Evolutionary conservation across 331 rosid genomes (phyloP).

Genomic region (Phaseolus coccineus): DNA sequence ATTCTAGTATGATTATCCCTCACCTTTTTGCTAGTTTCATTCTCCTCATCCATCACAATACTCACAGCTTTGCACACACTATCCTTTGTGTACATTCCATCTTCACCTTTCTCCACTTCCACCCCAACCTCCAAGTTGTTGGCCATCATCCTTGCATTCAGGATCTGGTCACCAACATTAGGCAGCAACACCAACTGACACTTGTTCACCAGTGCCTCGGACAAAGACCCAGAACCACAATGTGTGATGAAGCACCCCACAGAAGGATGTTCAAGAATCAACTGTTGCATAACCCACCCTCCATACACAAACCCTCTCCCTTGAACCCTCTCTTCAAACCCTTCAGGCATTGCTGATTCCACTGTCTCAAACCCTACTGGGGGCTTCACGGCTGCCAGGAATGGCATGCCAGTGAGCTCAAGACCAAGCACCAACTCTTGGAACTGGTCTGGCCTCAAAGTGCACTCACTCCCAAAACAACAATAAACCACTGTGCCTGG

Average conservation of each 20-base stretch:
- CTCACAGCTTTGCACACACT: constrained; percentile 54
- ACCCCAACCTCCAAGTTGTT: constrained; percentile 53
- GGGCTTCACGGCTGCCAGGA: constrained; percentile 57
- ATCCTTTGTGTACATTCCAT: constrained; percentile 52
- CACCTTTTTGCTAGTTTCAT: constrained; percentile 50
- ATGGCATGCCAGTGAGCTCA: constrained; percentile 56
- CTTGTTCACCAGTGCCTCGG: constrained; percentile 57
- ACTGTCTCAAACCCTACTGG: constrained; percentile 51
- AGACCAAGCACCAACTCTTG: constrained; percentile 60
- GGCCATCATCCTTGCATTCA: constrained; percentile 57
- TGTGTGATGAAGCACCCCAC: constrained; percentile 60
- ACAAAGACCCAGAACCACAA: constrained; percentile 60
- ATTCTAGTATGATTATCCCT: constrained; percentile 49
- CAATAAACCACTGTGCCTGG: constrained; percentile 54
- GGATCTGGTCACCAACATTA: constrained; percentile 52
- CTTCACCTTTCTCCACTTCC: constrained; percentile 58
- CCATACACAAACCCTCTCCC: constrained; percentile 49
- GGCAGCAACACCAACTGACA: constrained; percentile 64
- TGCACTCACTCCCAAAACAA: constrained; percentile 63
- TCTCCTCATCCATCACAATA: constrained; percentile 57
- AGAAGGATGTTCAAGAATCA: constrained; percentile 51
- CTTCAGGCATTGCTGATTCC: constrained; percentile 59
- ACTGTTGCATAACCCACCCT: constrained; percentile 52
- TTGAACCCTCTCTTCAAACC: constrained; percentile 47
- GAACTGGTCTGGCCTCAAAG: constrained; percentile 44